These are phyloP conservation scores for Mucor mucedo DNA, from an alignment of 371 early-diverging fungal species.

Conservation along the genomic window DNA sequence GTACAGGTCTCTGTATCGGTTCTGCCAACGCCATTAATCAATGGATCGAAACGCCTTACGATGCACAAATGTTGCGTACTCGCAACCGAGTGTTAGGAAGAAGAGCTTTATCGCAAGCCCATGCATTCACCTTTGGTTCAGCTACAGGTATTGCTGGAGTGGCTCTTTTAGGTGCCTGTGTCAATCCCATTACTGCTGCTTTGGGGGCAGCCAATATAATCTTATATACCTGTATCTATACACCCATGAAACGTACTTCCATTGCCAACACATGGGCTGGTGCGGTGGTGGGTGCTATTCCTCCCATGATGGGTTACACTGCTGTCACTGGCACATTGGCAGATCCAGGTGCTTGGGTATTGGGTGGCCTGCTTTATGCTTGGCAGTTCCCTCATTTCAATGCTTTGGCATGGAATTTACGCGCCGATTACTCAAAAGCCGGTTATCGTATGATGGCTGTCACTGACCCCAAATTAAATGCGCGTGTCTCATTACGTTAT, in stretches of 20 bases:
- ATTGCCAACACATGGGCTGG: conserved; percentile 97
- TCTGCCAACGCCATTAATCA: conserved; percentile 97
- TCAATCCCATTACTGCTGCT: conserved; percentile 84
- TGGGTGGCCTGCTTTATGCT: conserved; percentile 84
- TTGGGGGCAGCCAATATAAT: conserved; percentile 87
- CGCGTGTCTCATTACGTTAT: conserved; percentile 86
- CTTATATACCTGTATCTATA: conserved; percentile 90
- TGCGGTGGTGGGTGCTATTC: conserved; percentile 94
- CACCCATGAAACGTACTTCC: conserved; percentile 92
- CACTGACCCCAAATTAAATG: conserved; percentile 86
- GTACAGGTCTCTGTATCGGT: conserved; percentile 90
- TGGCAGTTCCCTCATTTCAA: conserved; percentile 99
- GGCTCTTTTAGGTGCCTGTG: conserved; percentile 67
- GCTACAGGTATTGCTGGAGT: conserved; percentile 78
- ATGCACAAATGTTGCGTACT: conserved; percentile 97
- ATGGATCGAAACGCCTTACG: conserved; percentile 95
- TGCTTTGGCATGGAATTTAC: conserved; percentile 87
- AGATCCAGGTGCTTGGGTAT: conserved; percentile 80
- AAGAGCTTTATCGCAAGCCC: conserved; percentile 79
- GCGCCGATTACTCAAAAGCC: conserved; percentile 95
- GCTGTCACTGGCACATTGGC: conserved; percentile 78
- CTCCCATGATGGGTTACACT: conserved; percentile 98
- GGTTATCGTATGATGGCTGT: conserved; percentile 97
- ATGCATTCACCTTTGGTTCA: conserved; percentile 84
- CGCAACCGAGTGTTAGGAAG: conserved; percentile 87